Evolutionary conservation across 2,329 filamentous ascomycete species (phyloP), one percentile per base, ranked within the genome.

Genomic region (Fusarium sp.): DNA sequence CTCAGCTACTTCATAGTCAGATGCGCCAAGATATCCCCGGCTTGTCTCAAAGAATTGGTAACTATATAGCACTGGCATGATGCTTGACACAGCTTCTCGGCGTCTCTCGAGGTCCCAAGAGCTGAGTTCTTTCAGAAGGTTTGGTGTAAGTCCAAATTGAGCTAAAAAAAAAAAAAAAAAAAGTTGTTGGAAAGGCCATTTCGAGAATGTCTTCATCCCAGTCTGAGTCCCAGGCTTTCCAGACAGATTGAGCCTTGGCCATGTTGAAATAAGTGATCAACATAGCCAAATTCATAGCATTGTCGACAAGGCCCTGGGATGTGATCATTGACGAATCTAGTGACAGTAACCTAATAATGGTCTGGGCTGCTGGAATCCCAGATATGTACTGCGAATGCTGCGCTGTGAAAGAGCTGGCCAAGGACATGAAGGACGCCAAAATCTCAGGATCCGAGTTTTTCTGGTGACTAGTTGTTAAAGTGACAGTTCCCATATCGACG

Each of bases 391-490:
- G 31, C 9, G 29, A 35, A 41, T 37, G 40, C 13, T 17, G 29
- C 18, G 11, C 15, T 15, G 40, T 61, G 25, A 61, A 61, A 41
- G 56, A 61, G 31, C 20, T 61, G 10, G 41, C 47, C 15, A 55
- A 55, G 8, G 36, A 37, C 36, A 62, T 62, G 41, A 62, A 62
- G 10, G 48, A 47, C 23, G 36, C 23, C 21, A 47, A 37, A 43
- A 55, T 25, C 11, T 33, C 48, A 20, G 27, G 14, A 17, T 62
- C 41, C 4, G 29, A 27, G n/a, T 29, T 27, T 14, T 20, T 18
- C 17, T n/a, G 29, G 10, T 36, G 20, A 9, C 27, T 13, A 29
- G 55, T 61, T 29, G 27, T 25, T 18, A 25, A 45, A 41, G 21
- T 31, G 15, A 41, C 11, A n/a, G n/a, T 17, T 9, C 56, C 40